A percentile compares a stretch with the other conserved stretches of the same genome.
Evolutionary conservation across 2,329 filamentous ascomycete genomes (phyloP).

Genomic region (Aplosporella prunicola): DNA sequence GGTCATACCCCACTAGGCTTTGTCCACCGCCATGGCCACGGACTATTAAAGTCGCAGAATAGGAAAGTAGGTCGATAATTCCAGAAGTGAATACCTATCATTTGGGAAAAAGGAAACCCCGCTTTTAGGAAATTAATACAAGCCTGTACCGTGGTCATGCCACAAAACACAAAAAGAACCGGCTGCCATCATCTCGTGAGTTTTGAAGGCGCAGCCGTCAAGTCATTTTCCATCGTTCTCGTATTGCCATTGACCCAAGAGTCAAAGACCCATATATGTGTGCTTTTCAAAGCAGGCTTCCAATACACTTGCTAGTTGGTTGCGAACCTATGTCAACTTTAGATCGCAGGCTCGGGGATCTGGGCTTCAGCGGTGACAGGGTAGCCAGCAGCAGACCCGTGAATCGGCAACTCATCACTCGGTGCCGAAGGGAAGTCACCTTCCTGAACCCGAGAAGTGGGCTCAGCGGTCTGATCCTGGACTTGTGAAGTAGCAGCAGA

Average conservation of each 20-base stretch:
- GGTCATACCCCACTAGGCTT: no score
- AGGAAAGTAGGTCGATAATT: no score
- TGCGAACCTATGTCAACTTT: no score
- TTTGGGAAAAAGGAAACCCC: neutral
- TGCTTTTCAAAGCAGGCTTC: no score
- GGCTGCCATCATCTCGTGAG: conserved; percentile 6
- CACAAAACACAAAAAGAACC: conserved; percentile 2
- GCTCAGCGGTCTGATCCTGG: conserved; percentile 15
- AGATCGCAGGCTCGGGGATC: conserved; percentile 2
- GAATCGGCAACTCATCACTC: conserved; percentile 14
- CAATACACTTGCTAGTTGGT: no score
- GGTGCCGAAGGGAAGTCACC: conserved; percentile 23
- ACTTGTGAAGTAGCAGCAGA: neutral
- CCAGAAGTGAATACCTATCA: no score
- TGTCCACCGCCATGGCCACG: no score
- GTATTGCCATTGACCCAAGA: no score
- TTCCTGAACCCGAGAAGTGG: conserved; percentile 27
- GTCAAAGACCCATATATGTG: no score
- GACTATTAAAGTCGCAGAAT: no score
- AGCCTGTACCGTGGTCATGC: neutral
- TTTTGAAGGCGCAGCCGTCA: neutral
- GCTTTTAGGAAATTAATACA: conserved; percentile 8
- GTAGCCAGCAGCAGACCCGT: neutral
- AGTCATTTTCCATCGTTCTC: conserved; percentile 7
- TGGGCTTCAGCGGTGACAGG: neutral